These are phyloP conservation scores for Pseudogymnoascus sp. DNA, from an alignment of 2,329 filamentous ascomycete species.

Conservation along the genomic window DNA sequence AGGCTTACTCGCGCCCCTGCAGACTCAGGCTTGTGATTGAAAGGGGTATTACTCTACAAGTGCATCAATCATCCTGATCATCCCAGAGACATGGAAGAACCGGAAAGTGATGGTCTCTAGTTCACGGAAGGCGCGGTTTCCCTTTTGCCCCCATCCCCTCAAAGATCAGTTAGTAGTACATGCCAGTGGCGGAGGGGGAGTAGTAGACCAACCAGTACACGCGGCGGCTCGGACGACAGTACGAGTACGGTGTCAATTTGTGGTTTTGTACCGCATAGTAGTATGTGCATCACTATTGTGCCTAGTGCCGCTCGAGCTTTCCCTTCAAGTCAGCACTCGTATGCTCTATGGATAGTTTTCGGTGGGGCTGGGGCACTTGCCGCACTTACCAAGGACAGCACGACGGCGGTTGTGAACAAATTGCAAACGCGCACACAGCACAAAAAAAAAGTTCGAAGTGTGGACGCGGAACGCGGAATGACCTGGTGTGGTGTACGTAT, in stretches of 20 bases:
- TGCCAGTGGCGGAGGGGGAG: slow-evolving; percentile 1
- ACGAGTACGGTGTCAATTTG: neutral
- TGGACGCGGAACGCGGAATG: neutral
- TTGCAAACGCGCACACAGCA: slow-evolving; percentile 1
- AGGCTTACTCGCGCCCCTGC: slow-evolving; percentile 2
- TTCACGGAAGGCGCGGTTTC: slow-evolving; percentile 1
- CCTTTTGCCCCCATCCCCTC: neutral
- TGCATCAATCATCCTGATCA: slow-evolving; percentile 8
- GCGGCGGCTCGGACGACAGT: slow-evolving; percentile 3
- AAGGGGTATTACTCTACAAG: neutral
- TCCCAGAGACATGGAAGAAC: slow-evolving; percentile 1
- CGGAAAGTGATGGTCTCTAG: slow-evolving; percentile 6
- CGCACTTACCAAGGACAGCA: neutral
- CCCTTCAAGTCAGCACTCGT: neutral
- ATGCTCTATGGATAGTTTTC: neutral
- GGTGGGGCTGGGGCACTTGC: slow-evolving; percentile 5
- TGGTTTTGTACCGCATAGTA: neutral
- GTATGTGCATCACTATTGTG: neutral
- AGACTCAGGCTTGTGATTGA: neutral
- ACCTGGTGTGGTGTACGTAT: neutral
- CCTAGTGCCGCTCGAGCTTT: neutral
- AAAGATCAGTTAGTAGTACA: neutral
- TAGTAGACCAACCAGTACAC: slow-evolving; percentile 3
- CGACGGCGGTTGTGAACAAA: slow-evolving; percentile 1
- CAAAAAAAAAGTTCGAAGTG: slow-evolving; percentile 1